Conservation (phyloP, 805 yeast genomes). For the Saccharomycopsis babjevae region DNA sequence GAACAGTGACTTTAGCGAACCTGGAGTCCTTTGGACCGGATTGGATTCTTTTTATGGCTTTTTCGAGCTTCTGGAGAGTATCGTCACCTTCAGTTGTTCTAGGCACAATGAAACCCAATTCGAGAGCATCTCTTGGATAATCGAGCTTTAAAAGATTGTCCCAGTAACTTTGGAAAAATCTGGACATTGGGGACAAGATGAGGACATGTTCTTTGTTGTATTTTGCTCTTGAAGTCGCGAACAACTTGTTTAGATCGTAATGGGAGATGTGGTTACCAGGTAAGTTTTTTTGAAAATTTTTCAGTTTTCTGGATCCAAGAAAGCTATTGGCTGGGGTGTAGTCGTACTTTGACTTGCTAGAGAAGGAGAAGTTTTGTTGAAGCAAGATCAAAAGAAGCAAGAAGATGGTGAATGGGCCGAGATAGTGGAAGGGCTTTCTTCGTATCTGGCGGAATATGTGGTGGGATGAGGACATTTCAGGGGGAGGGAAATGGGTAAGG, state of each 20-base stretch:
- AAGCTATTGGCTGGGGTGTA: conserved; percentile 37
- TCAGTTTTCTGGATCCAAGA: conserved; percentile 27
- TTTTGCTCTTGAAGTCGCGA: conserved; percentile 61
- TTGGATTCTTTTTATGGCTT: conserved; percentile 66
- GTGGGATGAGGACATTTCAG: conserved; percentile 18
- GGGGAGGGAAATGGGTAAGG: neutral
- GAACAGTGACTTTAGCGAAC: conserved; percentile 74
- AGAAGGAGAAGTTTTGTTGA: conserved; percentile 25
- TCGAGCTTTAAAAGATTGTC: conserved; percentile 59
- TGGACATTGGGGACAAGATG: conserved; percentile 83
- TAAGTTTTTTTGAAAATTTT: conserved; percentile 31
- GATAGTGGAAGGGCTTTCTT: conserved; percentile 42
- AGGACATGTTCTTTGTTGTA: conserved; percentile 73
- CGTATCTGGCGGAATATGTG: conserved; percentile 43
- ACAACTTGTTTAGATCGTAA: conserved; percentile 72
- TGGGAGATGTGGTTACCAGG: conserved; percentile 72
- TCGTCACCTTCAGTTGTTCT: conserved; percentile 70
- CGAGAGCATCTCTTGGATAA: conserved; percentile 78
- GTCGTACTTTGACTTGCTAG: conserved; percentile 33
- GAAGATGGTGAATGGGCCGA: conserved; percentile 38
- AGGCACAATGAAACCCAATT: conserved; percentile 88
- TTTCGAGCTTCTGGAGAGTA: conserved; percentile 63
- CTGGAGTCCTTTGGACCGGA: conserved; percentile 49
- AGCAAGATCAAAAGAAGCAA: conserved; percentile 34
- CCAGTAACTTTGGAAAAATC: conserved; percentile 84